These are phyloP conservation scores for Parasitella parasitica DNA, from an alignment of 371 early-diverging fungal genomes.

Conservation along the genomic window DNA sequence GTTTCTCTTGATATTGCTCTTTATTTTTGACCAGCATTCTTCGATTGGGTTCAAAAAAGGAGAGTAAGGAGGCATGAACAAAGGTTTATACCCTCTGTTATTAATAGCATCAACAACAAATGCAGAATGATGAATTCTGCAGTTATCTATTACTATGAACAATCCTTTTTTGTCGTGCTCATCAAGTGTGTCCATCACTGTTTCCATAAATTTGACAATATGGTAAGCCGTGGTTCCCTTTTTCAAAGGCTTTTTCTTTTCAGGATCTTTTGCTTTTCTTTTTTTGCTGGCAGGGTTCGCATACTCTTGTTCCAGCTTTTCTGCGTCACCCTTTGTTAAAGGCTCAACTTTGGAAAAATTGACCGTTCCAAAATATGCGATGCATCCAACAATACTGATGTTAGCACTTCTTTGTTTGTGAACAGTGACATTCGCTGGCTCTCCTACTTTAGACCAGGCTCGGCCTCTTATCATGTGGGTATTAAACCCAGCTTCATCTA, in stretches of 20 bases:
- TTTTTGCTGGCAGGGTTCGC: not conserved
- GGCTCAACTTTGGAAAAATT: conserved; percentile 8
- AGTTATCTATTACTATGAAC: not conserved
- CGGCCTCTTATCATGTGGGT: conserved; percentile 8
- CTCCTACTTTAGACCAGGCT: conserved; percentile 11
- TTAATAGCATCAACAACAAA: no score
- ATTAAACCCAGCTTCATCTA: conserved; percentile 11
- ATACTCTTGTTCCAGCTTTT: conserved; percentile 4
- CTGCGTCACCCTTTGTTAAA: conserved; percentile 1
- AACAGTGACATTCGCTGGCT: not conserved
- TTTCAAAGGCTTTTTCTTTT: not conserved
- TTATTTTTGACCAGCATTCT: not conserved
- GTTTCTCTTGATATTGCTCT: conserved; percentile 4
- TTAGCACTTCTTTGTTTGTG: conserved; percentile 1
- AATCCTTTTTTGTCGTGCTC: not conserved
- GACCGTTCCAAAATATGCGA: conserved; percentile 6
- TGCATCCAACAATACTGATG: conserved; percentile 12
- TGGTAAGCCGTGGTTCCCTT: conserved; percentile 12
- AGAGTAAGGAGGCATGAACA: no score
- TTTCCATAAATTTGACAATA: conserved; percentile 11
- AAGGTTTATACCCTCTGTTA: no score
- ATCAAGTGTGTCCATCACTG: conserved; percentile 7
- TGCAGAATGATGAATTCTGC: no score
- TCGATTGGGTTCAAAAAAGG: no score
- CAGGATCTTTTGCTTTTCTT: conserved; percentile 4